phyloP scores from a whole-genome alignment of 2,329 filamentous ascomycete species.

The Parascedosporium putredinis region DNA sequence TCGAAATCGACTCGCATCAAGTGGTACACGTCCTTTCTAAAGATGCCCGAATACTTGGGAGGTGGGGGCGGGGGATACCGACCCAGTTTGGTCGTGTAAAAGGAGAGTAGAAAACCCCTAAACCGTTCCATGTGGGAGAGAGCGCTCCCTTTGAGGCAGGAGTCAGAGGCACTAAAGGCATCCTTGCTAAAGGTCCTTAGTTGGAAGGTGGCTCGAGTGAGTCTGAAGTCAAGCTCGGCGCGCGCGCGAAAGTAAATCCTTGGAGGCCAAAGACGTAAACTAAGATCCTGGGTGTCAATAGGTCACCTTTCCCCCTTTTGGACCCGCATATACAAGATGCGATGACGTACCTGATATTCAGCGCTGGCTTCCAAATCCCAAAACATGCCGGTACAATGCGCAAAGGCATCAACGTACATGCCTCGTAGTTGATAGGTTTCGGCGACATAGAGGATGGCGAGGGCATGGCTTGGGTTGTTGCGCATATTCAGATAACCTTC shows the following conservation, averaged over 20 bases:
- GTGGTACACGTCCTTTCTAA: constrained; percentile 37
- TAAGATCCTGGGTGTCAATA: not conserved
- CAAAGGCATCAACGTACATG: constrained; percentile 65
- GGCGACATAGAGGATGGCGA: constrained; percentile 57
- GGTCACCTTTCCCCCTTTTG: not conserved
- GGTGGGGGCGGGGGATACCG: constrained; percentile 55
- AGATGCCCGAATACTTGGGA: constrained; percentile 32
- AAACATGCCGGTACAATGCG: constrained; percentile 70
- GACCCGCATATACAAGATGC: too few relatives aligned
- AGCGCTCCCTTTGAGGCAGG: constrained; percentile 52
- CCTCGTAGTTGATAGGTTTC: constrained; percentile 53
- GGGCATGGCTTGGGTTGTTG: constrained; percentile 54
- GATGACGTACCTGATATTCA: constrained; percentile 51
- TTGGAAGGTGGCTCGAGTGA: constrained; percentile 46
- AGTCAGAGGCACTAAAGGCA: constrained; percentile 54
- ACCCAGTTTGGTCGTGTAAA: constrained; percentile 57
- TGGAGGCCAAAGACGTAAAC: constrained; percentile 39
- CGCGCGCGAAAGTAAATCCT: constrained; percentile 53
- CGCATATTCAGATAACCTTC: constrained; percentile 61
- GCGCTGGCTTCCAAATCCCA: constrained; percentile 43
- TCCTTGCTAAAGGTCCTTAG: constrained; percentile 60
- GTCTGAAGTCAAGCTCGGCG: constrained; percentile 53
- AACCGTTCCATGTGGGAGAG: constrained; percentile 64
- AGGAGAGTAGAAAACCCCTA: constrained; percentile 54
- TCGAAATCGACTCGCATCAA: constrained; percentile 61